phyloP scores from a whole-genome alignment of 176 grass and related monocot genomes.

The Cymbopogon citratus region DNA sequence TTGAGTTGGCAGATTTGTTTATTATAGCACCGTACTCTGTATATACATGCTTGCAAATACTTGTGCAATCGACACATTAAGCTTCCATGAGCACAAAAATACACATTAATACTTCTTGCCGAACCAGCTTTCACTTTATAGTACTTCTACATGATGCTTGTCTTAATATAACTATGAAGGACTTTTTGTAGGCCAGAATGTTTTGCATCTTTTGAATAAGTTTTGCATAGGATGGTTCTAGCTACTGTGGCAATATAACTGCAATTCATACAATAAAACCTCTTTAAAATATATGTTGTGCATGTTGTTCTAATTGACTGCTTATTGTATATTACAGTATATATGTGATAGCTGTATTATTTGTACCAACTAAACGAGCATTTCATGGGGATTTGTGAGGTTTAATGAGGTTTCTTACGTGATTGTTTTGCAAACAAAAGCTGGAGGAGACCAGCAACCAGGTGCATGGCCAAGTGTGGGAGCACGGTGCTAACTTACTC shows the following conservation, averaged over 20 bases:
- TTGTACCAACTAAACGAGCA: neutral
- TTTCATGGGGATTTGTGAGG: neutral
- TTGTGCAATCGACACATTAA: neutral
- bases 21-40: neutral
- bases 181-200: neutral
- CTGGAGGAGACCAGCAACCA: slow-evolving; percentile 70
- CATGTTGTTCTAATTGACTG: neutral
- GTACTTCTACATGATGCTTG: neutral
- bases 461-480: slow-evolving; percentile 62
- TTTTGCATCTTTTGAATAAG: neutral
- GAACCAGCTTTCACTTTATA: neutral
- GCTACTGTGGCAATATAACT: neutral
- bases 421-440: slow-evolving; percentile 40
- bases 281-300: neutral
- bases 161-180: neutral
- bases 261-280: neutral
- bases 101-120: neutral
- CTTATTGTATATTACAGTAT: neutral
- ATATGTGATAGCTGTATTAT: neutral
- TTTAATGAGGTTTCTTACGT: neutral
- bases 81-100: neutral
- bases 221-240: neutral
- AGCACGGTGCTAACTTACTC: slow-evolving; percentile 49
- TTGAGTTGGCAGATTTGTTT: neutral
- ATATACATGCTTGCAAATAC: neutral